phyloP scores from a whole-genome alignment of 2,329 filamentous ascomycete species.

The Akanthomyces muscarius region DNA sequence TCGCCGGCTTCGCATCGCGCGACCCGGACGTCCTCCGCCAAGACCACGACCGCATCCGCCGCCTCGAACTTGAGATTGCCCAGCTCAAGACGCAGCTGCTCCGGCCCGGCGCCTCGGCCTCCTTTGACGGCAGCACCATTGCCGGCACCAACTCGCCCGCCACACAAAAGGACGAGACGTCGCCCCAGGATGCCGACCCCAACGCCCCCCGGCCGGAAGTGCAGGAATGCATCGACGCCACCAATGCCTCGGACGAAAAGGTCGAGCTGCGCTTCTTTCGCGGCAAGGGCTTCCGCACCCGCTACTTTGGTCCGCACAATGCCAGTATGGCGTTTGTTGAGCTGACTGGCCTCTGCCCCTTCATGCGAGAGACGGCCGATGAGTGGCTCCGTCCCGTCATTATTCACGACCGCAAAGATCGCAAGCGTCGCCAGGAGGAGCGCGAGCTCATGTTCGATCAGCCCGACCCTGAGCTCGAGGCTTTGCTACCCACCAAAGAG shows the following conservation, averaged over 20 bases:
- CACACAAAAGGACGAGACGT: conserved; percentile 40
- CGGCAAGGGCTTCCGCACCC: conserved; percentile 56
- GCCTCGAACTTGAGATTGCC: conserved; percentile 55
- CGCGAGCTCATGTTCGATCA: conserved; percentile 47
- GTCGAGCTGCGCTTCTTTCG: conserved; percentile 55
- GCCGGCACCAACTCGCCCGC: conserved; percentile 42
- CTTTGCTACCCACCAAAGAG: conserved; percentile 44
- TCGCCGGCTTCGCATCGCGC: conserved; percentile 30
- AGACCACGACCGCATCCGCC: conserved; percentile 56
- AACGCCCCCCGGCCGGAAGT: conserved; percentile 33
- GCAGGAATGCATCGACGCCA: conserved; percentile 38
- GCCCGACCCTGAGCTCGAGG: conserved; percentile 47
- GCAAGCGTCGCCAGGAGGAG: conserved; percentile 49
- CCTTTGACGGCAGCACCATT: conserved; percentile 50
- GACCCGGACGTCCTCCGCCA: conserved; percentile 38
- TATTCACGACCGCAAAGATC: conserved; percentile 52
- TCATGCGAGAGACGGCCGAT: conserved; percentile 60
- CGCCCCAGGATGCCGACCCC: conserved; percentile 28
- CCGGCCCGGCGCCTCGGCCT: conserved; percentile 37
- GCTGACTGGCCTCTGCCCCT: conserved; percentile 53
- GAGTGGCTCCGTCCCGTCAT: conserved; percentile 58
- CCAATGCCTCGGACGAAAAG: conserved; percentile 40
- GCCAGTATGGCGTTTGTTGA: conserved; percentile 58
- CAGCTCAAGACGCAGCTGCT: conserved; percentile 52
- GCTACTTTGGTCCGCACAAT: conserved; percentile 58